Base-by-base conservation (phyloP, 345 rosid genomes). In the Boechera divaricarpa region DNA sequence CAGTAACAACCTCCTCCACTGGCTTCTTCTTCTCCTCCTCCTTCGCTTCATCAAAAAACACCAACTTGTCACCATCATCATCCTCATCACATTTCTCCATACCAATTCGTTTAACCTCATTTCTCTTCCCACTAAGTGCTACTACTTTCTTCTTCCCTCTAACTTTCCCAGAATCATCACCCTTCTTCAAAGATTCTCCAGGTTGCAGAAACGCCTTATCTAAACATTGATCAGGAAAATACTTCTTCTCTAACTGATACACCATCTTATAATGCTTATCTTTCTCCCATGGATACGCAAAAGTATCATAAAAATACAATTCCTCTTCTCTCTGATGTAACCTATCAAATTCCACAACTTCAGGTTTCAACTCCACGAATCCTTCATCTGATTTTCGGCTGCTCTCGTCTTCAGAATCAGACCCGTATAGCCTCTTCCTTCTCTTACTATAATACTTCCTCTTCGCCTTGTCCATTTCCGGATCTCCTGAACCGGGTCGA, bases 211-310 rank as follows among this genome's bases (percentile, higher is more conserved):
- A 92, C 6, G 99, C 97, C 87, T 91, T 92, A 70, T 92, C 97
- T 47, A 95, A 86, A 64, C 92, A 83, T 12, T 92, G 96, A 48
- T 88, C 96, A 21, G 98, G 98, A 45, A 84, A 95, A 84, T 87
- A 95, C 88, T 92, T 95, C 90, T 95, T 92, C 86, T 95, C 99
- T 76, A 91, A 72, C 87, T 95, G 90, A 86, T 89, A 88, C 64
- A 91, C 97, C 99, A 91, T 92, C 86, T 89, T 92, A 79, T 95
- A 95, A 85, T 92, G 99, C 89, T 89, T 89, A 67, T 91, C 90
- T 75, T 91, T 91, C 83, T 92, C 97, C 99, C 98, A 92, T 1
- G 99, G 98, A 78, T 87, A 89, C 41, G 97, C 89, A 82, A 95
- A 91, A 3, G 94, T 39, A 70, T 95, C 97, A 54, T 90, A 83